Evolutionary conservation across 495 filamentous ascomycete species (phyloP).

Genomic region (Amniculicola lignicola): DNA sequence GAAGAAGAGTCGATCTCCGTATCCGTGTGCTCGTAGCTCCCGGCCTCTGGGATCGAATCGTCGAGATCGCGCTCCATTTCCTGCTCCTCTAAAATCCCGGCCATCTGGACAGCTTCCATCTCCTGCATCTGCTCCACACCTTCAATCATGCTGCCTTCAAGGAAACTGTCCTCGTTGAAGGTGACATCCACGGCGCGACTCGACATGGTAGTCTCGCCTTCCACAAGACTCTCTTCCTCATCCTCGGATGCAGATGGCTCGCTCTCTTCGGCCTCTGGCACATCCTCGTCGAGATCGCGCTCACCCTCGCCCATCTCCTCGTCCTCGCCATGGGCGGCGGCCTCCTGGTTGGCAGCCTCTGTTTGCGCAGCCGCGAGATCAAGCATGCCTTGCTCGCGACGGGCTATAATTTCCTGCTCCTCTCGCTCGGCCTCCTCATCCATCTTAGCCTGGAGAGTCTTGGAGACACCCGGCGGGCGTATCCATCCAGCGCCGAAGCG

Average conservation of each 20-base stretch:
- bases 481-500: conserved; percentile 46
- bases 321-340: conserved; percentile 20
- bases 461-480: conserved; percentile 45
- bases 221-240: conserved; percentile 36
- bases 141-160: conserved; percentile 39
- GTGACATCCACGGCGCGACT: conserved; percentile 22
- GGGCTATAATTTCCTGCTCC: conserved; percentile 41
- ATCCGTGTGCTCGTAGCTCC: conserved; percentile 77
- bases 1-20: conserved; percentile 61
- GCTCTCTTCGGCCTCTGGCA: conserved; percentile 59
- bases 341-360: conserved; percentile 22
- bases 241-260: conserved; percentile 46
- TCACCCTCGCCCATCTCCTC: conserved; percentile 30
- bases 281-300: conserved; percentile 62
- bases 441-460: conserved; percentile 45
- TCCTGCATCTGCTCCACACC: conserved; percentile 37
- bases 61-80: conserved; percentile 59
- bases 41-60: conserved; percentile 65
- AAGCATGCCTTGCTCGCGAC: conserved; percentile 37
- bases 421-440: conserved; percentile 45
- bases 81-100: conserved; percentile 51
- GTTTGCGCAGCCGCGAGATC: conserved; percentile 38
- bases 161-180: conserved; percentile 38
- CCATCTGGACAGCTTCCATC: conserved; percentile 42
- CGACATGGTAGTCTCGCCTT: conserved; percentile 20